Evolutionary conservation across 495 filamentous ascomycete species (phyloP).

Genomic region (Xylaria telfairii): DNA sequence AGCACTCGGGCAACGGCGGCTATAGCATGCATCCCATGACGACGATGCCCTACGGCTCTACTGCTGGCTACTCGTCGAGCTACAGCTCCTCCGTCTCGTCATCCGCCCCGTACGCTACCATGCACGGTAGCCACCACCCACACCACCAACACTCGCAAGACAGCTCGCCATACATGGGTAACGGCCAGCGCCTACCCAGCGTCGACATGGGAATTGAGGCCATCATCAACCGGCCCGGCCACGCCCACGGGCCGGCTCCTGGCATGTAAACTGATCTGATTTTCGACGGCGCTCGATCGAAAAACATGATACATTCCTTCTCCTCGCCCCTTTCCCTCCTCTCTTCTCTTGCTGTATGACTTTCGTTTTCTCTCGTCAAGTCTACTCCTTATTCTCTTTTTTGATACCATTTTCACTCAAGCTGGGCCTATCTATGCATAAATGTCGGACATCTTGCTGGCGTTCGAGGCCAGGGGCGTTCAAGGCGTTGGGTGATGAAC

Average conservation of each 20-base stretch:
- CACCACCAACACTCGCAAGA: conserved; percentile 45
- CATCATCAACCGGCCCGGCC: conserved; percentile 56
- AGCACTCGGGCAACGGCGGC: conserved; percentile 37
- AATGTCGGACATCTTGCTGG: neutral
- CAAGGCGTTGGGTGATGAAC: neutral
- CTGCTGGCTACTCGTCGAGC: conserved; percentile 39
- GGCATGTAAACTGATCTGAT: conserved; percentile 22
- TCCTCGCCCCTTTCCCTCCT: neutral
- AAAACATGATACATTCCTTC: neutral
- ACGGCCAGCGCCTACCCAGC: conserved; percentile 55
- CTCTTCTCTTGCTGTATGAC: conserved; percentile 1
- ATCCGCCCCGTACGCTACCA: conserved; percentile 49
- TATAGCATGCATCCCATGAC: conserved; percentile 38
- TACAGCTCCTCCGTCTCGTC: conserved; percentile 43
- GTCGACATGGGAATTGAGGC: conserved; percentile 64
- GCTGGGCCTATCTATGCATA: neutral
- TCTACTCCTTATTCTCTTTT: conserved; percentile 20
- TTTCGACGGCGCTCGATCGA: neutral
- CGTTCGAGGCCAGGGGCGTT: conserved; percentile 17
- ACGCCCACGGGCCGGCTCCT: conserved; percentile 28
- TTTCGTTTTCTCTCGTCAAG: conserved; percentile 21
- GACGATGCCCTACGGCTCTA: conserved; percentile 32
- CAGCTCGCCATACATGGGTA: conserved; percentile 53
- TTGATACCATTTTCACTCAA: conserved; percentile 13
- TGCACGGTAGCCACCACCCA: conserved; percentile 36